phyloP scores from a whole-genome alignment of 1,139 yeast genomes.

The Blastobotrys illinoisensis region DNA sequence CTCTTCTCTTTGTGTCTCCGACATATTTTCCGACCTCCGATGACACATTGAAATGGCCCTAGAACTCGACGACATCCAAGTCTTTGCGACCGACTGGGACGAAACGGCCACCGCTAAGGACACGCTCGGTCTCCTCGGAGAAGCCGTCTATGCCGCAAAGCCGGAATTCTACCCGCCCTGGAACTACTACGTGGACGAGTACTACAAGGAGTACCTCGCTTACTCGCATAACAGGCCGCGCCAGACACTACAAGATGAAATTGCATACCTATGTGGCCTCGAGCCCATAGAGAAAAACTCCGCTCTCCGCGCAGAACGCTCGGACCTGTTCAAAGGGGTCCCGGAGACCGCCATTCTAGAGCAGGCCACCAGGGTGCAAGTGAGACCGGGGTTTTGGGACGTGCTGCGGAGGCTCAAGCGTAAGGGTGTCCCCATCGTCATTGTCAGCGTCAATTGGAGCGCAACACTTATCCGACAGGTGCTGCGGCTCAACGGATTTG shows the following conservation, averaged over 20 bases:
- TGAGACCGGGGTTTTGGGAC: slow-evolving; percentile 43
- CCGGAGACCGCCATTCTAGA: slow-evolving; percentile 30
- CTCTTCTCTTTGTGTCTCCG: neutral
- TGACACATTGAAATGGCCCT: slow-evolving; percentile 1
- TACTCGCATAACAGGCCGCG: slow-evolving; percentile 22
- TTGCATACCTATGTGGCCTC: slow-evolving; percentile 43
- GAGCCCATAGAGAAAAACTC: slow-evolving; percentile 47
- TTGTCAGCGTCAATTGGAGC: slow-evolving; percentile 67
- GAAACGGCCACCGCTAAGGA: slow-evolving; percentile 59
- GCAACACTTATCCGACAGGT: slow-evolving; percentile 43
- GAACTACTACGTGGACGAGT: slow-evolving; percentile 42
- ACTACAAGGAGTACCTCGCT: slow-evolving; percentile 37
- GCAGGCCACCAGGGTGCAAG: slow-evolving; percentile 37
- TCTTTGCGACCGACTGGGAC: slow-evolving; percentile 59
- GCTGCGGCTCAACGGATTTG: slow-evolving; percentile 35
- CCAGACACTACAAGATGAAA: slow-evolving; percentile 36
- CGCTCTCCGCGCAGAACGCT: slow-evolving; percentile 40
- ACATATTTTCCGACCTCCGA: neutral
- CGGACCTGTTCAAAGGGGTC: slow-evolving; percentile 44
- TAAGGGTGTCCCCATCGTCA: slow-evolving; percentile 37
- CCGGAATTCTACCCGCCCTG: slow-evolving; percentile 40
- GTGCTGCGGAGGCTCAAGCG: slow-evolving; percentile 34
- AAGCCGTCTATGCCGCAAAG: slow-evolving; percentile 43
- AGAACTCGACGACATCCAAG: slow-evolving; percentile 7
- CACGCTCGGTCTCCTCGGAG: slow-evolving; percentile 50